Evolutionary conservation across 1,139 yeast genomes (phyloP), one percentile per base, ranked within the genome.

Genomic region (Geotrichum macrosporum): DNA sequence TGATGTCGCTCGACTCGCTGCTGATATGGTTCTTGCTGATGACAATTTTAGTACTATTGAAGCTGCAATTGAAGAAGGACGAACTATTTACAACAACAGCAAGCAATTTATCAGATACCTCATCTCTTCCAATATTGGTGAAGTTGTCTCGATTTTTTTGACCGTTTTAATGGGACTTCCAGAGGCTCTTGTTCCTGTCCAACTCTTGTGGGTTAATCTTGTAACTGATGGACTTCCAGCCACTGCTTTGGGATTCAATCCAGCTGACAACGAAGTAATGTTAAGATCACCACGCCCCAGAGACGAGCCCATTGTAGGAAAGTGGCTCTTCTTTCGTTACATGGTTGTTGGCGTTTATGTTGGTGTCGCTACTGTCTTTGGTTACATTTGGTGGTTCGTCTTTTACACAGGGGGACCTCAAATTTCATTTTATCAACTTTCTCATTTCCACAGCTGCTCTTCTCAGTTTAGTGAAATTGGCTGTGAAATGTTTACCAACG

Each of bases 1-100:
- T 1, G 81, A 77, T 59, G 81, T 77, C 38, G 81, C 81, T 13
- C 74, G 77, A 53, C 72, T 76, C 50, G 81, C 81, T 1, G 73
- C 79, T 8, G 81, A 77, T 59, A 73, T 77, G 66, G 78, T 77
- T 19, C 65, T 77, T 63, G 67, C 76, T 3, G 67, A 63, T 38
- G 60, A 75, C 55, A 75, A 75, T 55, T 75, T 75, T 61, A 73
- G 77, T 6, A 71, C 77, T 27, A 74, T 75, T 53, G 73, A 74
- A 57, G 69, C 72, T 53, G 79, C 79, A 6, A 69, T 73, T 40
- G 77, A 72, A 55, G 77, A 73, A 55, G 77, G 77, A 6, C 67
- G 77, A 50, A 62, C 76, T 44, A 73, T 73, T 67, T 69, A 73
- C 49, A 56, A 71, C 44, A 73, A 73, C 55, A 73, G 74, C 41